A percentile compares a stretch with the other conserved stretches of the same genome.
phyloP scores from a whole-genome alignment of 2,329 filamentous ascomycete genomes.

The Aspergillus fijiensis region DNA sequence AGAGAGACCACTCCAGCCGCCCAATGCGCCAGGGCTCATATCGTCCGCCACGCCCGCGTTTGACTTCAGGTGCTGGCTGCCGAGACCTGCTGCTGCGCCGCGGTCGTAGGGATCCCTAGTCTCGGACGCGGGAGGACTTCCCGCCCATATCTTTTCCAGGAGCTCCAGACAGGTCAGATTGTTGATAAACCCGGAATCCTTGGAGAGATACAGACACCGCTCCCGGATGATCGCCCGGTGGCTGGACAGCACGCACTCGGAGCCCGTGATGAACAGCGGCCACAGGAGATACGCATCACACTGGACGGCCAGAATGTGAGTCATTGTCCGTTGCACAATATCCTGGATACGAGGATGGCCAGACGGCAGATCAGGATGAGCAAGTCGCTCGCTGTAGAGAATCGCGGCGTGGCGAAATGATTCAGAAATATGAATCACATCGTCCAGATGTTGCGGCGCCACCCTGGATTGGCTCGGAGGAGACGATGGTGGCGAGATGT shows the following conservation, averaged over 20 bases:
- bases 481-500: conserved; percentile 31
- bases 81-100: not conserved
- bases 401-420: conserved; percentile 87
- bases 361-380: conserved; percentile 70
- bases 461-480: conserved; percentile 30
- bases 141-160: conserved; percentile 78
- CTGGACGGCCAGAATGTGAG: conserved; percentile 77
- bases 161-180: conserved; percentile 84
- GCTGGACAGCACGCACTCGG: conserved; percentile 78
- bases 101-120: not conserved
- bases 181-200: conserved; percentile 88
- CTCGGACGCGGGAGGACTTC: conserved; percentile 16
- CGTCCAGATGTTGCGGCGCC: conserved; percentile 64
- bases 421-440: conserved; percentile 80
- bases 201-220: conserved; percentile 82
- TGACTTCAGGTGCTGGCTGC: not conserved
- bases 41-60: not conserved
- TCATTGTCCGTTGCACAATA: conserved; percentile 77
- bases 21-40: not conserved
- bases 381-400: conserved; percentile 85
- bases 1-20: not conserved
- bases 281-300: conserved; percentile 87
- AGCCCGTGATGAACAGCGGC: conserved; percentile 88
- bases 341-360: conserved; percentile 76
- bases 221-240: conserved; percentile 77